These are phyloP conservation scores for Aciculoconidium aculeatum DNA, from an alignment of 805 yeast species.

Conservation along the genomic window DNA sequence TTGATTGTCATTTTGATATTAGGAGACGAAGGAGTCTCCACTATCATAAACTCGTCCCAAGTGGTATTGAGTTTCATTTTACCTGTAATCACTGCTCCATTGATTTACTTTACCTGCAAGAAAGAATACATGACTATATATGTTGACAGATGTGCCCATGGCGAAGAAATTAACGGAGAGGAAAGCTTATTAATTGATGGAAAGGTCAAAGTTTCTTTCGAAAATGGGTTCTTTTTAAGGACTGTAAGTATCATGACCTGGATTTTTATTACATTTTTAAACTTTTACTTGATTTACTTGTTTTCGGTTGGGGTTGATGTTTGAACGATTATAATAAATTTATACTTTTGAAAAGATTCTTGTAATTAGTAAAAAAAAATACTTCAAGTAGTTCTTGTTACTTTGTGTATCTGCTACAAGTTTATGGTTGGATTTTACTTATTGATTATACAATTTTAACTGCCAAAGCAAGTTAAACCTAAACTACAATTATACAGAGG, in stretches of 20 bases:
- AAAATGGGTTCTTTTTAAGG: conserved; percentile 31
- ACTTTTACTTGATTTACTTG: conserved; percentile 35
- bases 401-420: no score
- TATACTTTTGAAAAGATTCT: no score
- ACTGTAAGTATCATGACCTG: conserved; percentile 33
- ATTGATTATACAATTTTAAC: no score
- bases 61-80: conserved; percentile 39
- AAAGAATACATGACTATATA: conserved; percentile 37
- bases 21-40: conserved; percentile 41
- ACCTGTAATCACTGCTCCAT: conserved; percentile 41
- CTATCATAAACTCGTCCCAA: conserved; percentile 40
- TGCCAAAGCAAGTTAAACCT: no score
- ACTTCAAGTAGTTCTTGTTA: no score
- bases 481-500: neutral
- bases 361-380: no score
- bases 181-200: conserved; percentile 11
- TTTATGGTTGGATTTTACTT: no score
- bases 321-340: no score
- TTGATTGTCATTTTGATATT: conserved; percentile 29
- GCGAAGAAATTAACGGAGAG: conserved; percentile 9
- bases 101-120: conserved; percentile 38
- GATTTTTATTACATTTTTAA: conserved; percentile 34
- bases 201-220: conserved; percentile 26
- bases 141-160: conserved; percentile 13
- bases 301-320: conserved; percentile 38